These are phyloP conservation scores for Podospora tetraspora DNA, from an alignment of 495 filamentous ascomycete genomes.

Conservation along the genomic window DNA sequence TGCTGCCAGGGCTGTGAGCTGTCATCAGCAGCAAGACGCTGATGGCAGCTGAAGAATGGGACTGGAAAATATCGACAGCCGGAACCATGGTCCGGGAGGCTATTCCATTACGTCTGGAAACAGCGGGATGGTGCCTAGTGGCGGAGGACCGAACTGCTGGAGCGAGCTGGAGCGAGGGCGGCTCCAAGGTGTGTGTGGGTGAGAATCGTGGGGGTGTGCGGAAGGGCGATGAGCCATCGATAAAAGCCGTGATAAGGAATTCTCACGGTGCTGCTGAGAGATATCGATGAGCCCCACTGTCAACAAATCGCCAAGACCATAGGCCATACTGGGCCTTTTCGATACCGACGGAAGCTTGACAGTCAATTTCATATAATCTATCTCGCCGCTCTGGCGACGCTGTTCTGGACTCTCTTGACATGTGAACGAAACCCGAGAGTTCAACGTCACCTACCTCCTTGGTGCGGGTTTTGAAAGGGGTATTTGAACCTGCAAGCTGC, in stretches of 20 bases:
- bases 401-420: background rate
- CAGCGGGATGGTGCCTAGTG: constrained; percentile 4
- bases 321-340: background rate
- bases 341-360: constrained; percentile 6
- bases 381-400: background rate
- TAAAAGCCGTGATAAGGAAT: constrained; percentile 17
- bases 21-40: background rate
- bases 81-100: background rate
- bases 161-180: background rate
- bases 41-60: background rate
- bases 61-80: background rate
- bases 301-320: constrained; percentile 5
- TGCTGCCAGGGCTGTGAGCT: no score
- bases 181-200: constrained; percentile 4
- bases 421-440: background rate
- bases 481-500: background rate
- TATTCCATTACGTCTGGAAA: constrained; percentile 23
- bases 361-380: constrained; percentile 2
- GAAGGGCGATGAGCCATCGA: background rate
- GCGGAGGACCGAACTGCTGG: constrained; percentile 1
- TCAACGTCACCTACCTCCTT: background rate
- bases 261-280: constrained; percentile 10
- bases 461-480: background rate
- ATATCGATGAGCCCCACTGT: constrained; percentile 9
- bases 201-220: constrained; percentile 20